Evolutionary conservation across 192 early-diverging fungal species (phyloP).

Genomic region (Backusella mclennaniae): DNA sequence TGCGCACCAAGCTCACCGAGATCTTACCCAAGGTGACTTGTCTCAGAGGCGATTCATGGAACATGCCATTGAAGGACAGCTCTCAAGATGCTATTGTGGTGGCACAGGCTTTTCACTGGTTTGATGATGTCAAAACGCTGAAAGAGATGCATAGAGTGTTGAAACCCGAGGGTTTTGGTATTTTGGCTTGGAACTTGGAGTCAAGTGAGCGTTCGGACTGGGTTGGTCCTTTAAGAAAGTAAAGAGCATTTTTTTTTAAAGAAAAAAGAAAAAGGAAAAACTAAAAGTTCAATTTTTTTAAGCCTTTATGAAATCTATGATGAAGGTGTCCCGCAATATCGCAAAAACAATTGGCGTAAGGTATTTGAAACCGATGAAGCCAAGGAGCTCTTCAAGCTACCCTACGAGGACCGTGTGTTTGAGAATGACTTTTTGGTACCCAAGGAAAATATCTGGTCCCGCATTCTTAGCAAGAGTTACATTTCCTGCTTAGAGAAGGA

Average conservation of each 20-base stretch:
- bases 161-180: conserved; percentile 34
- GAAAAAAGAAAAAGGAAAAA: background rate
- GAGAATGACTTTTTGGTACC: conserved; percentile 1
- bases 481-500: conserved; percentile 24
- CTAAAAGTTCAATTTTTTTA: background rate
- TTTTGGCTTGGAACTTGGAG: conserved; percentile 53
- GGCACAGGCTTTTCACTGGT: conserved; percentile 55
- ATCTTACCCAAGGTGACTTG: conserved; percentile 12
- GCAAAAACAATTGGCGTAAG: conserved; percentile 40
- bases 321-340: conserved; percentile 43
- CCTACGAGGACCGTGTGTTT: conserved; percentile 9
- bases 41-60: conserved; percentile 32
- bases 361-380: conserved; percentile 33
- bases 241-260: background rate
- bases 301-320: conserved; percentile 44
- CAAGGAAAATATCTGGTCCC: conserved; percentile 23
- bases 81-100: conserved; percentile 39
- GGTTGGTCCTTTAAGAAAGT: conserved; percentile 29
- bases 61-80: conserved; percentile 23
- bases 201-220: conserved; percentile 21
- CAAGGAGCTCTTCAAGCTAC: conserved; percentile 25
- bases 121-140: conserved; percentile 40
- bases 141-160: conserved; percentile 44
- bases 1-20: conserved; percentile 25
- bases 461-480: conserved; percentile 38